Conservation (phyloP, 768 basidiomycete species). For the Udeniomyces megalosporus region DNA sequence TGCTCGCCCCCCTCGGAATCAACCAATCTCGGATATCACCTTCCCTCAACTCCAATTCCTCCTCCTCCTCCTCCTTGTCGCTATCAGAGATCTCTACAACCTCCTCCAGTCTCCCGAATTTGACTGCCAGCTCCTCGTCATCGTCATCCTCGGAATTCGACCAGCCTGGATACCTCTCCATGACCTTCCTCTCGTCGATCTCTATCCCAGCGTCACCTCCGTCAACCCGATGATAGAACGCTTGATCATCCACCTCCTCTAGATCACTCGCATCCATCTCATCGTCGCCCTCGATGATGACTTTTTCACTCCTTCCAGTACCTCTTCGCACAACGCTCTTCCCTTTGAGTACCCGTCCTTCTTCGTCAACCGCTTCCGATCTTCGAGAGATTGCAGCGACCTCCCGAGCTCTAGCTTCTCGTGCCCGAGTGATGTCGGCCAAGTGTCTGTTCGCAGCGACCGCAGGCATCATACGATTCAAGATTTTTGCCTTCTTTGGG, state of each 20-base stretch:
- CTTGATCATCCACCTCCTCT: background rate
- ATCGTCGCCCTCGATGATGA: background rate
- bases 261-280: background rate
- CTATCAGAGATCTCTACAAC: too few relatives aligned
- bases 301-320: background rate
- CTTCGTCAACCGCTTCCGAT: background rate
- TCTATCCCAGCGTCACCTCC: background rate
- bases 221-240: conserved; percentile 1
- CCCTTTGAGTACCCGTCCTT: conserved; percentile 3
- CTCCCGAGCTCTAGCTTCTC: background rate
- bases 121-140: background rate
- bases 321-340: conserved; percentile 9
- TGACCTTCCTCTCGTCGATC: background rate
- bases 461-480: conserved; percentile 10
- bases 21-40: conserved; percentile 9
- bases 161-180: background rate
- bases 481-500: background rate
- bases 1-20: background rate
- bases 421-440: background rate
- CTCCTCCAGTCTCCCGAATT: too few relatives aligned
- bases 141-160: background rate
- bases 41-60: background rate
- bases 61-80: background rate
- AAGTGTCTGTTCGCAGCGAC: background rate
- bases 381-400: background rate